Conservation (phyloP, 2,329 filamentous ascomycete species). For the Raffaelea ambrosiae region DNA sequence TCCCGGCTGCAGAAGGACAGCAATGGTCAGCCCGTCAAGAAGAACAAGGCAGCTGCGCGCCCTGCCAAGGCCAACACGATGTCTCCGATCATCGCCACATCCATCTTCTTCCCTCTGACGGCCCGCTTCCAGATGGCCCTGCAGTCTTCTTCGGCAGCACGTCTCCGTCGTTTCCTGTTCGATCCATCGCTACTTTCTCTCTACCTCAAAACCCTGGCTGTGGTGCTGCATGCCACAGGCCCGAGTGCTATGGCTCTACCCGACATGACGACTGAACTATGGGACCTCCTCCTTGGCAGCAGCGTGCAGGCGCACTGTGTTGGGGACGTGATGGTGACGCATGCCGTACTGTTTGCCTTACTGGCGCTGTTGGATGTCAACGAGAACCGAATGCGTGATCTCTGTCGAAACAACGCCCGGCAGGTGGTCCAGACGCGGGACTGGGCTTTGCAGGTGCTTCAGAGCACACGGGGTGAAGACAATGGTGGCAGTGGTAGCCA, state of each 20-base stretch:
- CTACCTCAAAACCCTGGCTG: slow-evolving; percentile 76
- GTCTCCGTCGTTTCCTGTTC: slow-evolving; percentile 53
- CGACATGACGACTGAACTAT: slow-evolving; percentile 76
- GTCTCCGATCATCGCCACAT: slow-evolving; percentile 62
- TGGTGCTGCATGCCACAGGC: slow-evolving; percentile 76
- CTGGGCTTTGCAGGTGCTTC: slow-evolving; percentile 75
- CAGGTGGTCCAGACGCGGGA: slow-evolving; percentile 75
- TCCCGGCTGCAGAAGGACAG: slow-evolving; percentile 52
- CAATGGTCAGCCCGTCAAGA: slow-evolving; percentile 9
- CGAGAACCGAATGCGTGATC: slow-evolving; percentile 55
- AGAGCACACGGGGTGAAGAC: slow-evolving; percentile 41
- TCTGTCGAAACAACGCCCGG: slow-evolving; percentile 67
- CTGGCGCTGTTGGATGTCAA: slow-evolving; percentile 79
- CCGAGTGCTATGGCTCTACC: slow-evolving; percentile 68
- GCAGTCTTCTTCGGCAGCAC: slow-evolving; percentile 25
- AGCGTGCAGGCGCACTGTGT: slow-evolving; percentile 51
- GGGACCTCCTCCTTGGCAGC: slow-evolving; percentile 62
- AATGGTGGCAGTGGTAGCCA: slow-evolving; percentile 45
- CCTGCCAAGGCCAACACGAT: slow-evolving; percentile 70
- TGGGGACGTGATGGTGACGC: slow-evolving; percentile 53
- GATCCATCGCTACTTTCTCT: slow-evolving; percentile 68
- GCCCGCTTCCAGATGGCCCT: slow-evolving; percentile 67
- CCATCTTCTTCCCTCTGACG: slow-evolving; percentile 81
- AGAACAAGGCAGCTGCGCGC: slow-evolving; percentile 31
- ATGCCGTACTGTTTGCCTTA: slow-evolving; percentile 69